phyloP scores from a whole-genome alignment of 2,329 filamentous ascomycete species.

The Pseudocercospora fijiensis region DNA sequence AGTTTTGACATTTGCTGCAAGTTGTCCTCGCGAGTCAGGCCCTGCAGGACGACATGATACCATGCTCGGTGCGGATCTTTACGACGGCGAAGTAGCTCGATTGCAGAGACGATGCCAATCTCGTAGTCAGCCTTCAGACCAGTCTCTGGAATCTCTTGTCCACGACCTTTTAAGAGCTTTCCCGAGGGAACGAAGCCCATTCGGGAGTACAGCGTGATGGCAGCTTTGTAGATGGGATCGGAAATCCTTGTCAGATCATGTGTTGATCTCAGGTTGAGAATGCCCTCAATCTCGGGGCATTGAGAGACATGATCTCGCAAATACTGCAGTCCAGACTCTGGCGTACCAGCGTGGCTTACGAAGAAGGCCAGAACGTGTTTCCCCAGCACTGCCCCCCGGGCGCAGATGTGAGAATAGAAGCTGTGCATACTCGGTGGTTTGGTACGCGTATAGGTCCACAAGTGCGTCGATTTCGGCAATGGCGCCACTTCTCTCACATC shows the following conservation, averaged over 20 bases:
- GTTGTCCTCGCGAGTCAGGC: conserved; percentile 25
- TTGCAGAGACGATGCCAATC: conserved; percentile 30
- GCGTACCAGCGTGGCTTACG: conserved; percentile 52
- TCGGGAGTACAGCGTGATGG: conserved; percentile 11
- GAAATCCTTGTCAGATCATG: conserved; percentile 9
- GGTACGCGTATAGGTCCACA: conserved; percentile 64
- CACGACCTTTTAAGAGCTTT: background rate
- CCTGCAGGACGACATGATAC: conserved; percentile 32
- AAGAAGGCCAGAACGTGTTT: conserved; percentile 57
- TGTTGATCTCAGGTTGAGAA: conserved; percentile 9
- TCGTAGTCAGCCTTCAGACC: background rate
- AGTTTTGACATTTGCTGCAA: conserved; percentile 7
- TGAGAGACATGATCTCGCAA: conserved; percentile 35
- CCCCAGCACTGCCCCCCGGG: conserved; percentile 50
- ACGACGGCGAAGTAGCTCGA: conserved; percentile 30
- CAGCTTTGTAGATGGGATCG: conserved; percentile 10
- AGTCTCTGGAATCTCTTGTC: background rate
- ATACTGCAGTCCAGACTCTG: conserved; percentile 52
- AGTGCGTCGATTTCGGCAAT: conserved; percentile 59
- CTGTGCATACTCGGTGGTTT: conserved; percentile 59
- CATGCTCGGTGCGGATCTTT: conserved; percentile 22
- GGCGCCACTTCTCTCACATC: conserved; percentile 58
- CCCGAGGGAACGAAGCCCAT: background rate
- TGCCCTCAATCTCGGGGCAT: conserved; percentile 18
- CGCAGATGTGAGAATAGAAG: conserved; percentile 61